These are phyloP conservation scores for Verticillium isaacii DNA, from an alignment of 2,329 filamentous ascomycete species.

Conservation along the genomic window DNA sequence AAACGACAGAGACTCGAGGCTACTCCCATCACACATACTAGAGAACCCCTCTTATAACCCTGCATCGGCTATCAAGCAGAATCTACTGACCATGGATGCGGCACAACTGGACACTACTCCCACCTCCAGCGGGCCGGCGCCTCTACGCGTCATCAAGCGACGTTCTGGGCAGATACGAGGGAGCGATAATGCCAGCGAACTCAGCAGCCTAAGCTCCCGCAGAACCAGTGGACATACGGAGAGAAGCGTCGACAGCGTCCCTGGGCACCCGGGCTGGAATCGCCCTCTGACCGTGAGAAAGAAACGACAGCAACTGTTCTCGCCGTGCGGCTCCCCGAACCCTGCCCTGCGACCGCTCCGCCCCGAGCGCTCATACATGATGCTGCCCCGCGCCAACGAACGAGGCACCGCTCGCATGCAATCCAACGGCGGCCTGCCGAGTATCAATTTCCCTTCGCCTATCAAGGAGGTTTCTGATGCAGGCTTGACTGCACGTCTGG, in stretches of 20 bases:
- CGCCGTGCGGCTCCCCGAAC: neutral
- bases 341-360: neutral
- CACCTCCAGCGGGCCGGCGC: conserved; percentile 27
- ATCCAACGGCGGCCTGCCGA: neutral
- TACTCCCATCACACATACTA: neutral
- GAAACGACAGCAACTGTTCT: conserved; percentile 17
- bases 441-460: neutral
- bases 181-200: neutral
- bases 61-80: neutral
- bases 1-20: neutral
- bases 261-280: conserved; percentile 16
- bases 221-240: conserved; percentile 18
- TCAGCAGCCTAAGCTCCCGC: neutral
- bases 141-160: conserved; percentile 46
- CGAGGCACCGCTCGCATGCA: neutral
- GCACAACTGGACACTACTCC: neutral
- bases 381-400: neutral
- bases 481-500: neutral
- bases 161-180: neutral
- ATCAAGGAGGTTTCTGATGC: neutral
- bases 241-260: conserved; percentile 18
- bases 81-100: neutral
- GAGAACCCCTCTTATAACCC: neutral
- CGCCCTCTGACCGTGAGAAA: conserved; percentile 29
- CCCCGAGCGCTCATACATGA: conserved; percentile 1